Evolutionary conservation across 208 protist species (phyloP).

Genomic region (Trypanosoma melophagium): DNA sequence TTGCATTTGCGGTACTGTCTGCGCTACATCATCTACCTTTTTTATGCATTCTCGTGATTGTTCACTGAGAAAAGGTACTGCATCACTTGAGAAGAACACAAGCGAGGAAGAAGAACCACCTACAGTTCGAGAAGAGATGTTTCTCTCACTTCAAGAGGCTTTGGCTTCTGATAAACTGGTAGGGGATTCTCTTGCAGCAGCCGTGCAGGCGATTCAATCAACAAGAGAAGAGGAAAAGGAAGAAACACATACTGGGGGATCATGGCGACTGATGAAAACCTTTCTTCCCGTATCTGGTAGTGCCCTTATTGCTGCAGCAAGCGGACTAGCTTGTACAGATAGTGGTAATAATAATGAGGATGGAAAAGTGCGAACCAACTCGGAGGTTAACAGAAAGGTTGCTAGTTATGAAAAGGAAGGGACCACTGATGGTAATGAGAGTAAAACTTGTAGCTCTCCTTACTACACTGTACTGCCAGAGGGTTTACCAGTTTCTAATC

Average conservation of each 20-base stretch:
- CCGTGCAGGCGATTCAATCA: slow-evolving; percentile 37
- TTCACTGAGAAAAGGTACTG: neutral
- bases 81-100: neutral
- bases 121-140: slow-evolving; percentile 41
- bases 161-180: slow-evolving; percentile 39
- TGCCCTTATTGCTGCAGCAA: slow-evolving; percentile 39
- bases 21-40: neutral
- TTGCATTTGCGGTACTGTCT: slow-evolving; percentile 16
- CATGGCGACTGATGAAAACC: slow-evolving; percentile 20
- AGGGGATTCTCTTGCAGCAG: slow-evolving; percentile 50
- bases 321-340: no score
- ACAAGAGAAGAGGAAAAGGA: neutral
- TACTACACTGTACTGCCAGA: slow-evolving; percentile 18
- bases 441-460: slow-evolving; percentile 1
- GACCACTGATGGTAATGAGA: neutral
- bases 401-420: neutral
- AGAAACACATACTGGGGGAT: neutral
- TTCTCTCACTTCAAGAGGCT: slow-evolving; percentile 31
- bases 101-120: neutral
- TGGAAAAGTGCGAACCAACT: neutral
- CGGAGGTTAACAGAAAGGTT: neutral
- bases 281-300: slow-evolving; percentile 58
- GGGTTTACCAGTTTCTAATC: slow-evolving; percentile 34
- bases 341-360: neutral
- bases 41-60: slow-evolving; percentile 10